These are phyloP conservation scores for Friedmanniomyces simplex DNA, from an alignment of 495 filamentous ascomycete species.

Conservation along the genomic window DNA sequence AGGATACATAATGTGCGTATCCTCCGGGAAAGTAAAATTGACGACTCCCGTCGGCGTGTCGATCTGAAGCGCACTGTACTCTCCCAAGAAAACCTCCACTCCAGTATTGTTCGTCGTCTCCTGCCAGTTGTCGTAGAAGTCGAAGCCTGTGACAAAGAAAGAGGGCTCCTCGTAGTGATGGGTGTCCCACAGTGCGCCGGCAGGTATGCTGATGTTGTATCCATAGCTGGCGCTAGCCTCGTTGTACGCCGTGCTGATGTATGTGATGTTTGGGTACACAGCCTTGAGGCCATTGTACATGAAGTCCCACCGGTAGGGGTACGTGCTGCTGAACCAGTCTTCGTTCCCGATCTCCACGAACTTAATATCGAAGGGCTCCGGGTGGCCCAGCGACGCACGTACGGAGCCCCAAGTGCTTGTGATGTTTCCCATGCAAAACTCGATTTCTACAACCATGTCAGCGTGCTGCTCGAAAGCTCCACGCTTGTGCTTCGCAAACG, in stretches of 20 bases:
- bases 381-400: slow-evolving; percentile 45
- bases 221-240: background rate
- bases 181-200: slow-evolving; percentile 34
- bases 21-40: slow-evolving; percentile 14
- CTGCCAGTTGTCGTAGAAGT: slow-evolving; percentile 30
- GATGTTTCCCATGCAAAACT: slow-evolving; percentile 48
- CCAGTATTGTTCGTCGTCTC: slow-evolving; percentile 14
- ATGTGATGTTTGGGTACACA: slow-evolving; percentile 41
- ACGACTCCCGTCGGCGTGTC: slow-evolving; percentile 18
- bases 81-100: slow-evolving; percentile 23
- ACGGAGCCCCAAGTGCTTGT: slow-evolving; percentile 46
- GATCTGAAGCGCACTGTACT: slow-evolving; percentile 19
- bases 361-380: slow-evolving; percentile 46
- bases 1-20: slow-evolving; percentile 9
- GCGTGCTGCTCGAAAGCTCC: no score
- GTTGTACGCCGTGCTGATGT: slow-evolving; percentile 26
- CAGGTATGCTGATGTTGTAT: slow-evolving; percentile 34
- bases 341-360: slow-evolving; percentile 61
- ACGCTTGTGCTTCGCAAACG: no score
- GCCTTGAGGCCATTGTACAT: slow-evolving; percentile 41
- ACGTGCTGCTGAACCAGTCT: slow-evolving; percentile 35
- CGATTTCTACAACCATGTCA: slow-evolving; percentile 37
- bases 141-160: slow-evolving; percentile 9
- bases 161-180: slow-evolving; percentile 8
- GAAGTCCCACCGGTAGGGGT: slow-evolving; percentile 37